A percentile compares a stretch with the other conserved stretches of the same genome.
phyloP scores from a whole-genome alignment of 2,329 filamentous ascomycete species.

The Talaromyces albobiverticillius region DNA sequence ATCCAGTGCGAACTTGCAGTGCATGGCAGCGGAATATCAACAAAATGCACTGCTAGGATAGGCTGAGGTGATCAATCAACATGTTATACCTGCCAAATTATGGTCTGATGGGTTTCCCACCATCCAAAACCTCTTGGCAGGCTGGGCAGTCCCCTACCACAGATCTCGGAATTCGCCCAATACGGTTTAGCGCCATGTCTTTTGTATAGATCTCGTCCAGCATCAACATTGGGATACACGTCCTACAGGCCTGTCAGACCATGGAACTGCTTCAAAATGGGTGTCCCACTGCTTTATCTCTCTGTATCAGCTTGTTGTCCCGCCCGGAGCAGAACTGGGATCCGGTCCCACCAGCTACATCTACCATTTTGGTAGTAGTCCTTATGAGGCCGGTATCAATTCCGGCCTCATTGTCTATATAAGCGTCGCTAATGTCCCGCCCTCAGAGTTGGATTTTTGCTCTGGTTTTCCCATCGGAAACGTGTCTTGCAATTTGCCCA shows the following conservation, averaged over 20 bases:
- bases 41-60: background rate
- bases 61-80: background rate
- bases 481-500: conserved; percentile 1
- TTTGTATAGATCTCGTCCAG: background rate
- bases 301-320: conserved; percentile 18
- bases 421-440: conserved; percentile 36
- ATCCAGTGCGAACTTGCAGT: background rate
- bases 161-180: conserved; percentile 4
- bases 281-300: background rate
- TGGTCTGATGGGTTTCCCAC: background rate
- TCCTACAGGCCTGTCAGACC: background rate
- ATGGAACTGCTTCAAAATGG: background rate
- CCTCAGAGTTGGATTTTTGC: conserved; percentile 20
- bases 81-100: background rate
- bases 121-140: background rate
- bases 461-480: conserved; percentile 18
- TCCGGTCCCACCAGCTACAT: conserved; percentile 14
- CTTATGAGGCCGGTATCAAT: conserved; percentile 44
- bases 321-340: conserved; percentile 19
- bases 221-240: background rate
- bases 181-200: conserved; percentile 10
- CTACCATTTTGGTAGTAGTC: conserved; percentile 12
- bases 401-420: conserved; percentile 45
- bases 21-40: background rate
- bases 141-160: background rate